phyloP scores from a whole-genome alignment of 202 grass and related monocot species.

The Carex sylvatica region DNA sequence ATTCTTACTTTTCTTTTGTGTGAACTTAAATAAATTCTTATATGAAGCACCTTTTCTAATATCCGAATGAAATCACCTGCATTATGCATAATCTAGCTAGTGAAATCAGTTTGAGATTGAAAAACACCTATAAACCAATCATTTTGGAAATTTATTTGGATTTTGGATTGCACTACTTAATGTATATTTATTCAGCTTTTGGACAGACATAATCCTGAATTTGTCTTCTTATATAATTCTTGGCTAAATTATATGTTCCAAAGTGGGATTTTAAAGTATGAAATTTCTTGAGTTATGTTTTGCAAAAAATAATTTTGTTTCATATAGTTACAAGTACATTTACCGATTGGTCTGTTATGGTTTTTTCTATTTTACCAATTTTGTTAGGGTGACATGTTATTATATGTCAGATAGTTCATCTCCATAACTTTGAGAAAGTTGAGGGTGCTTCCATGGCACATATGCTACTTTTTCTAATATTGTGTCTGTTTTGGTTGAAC shows the following conservation, averaged over 20 bases:
- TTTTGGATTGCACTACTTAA: background rate
- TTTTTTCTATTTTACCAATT: background rate
- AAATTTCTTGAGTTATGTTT: background rate
- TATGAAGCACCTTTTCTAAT: background rate
- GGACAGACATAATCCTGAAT: background rate
- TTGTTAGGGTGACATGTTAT: background rate
- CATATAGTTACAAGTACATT: background rate
- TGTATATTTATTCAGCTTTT: background rate
- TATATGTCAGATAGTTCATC: background rate
- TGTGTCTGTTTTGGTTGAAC: constrained; percentile 1
- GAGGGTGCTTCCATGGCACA: background rate
- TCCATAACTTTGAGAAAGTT: background rate
- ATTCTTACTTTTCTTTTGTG: background rate
- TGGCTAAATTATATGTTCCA: background rate
- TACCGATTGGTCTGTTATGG: background rate
- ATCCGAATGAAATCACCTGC: background rate
- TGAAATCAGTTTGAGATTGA: background rate
- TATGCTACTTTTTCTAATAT: background rate
- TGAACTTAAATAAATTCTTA: background rate
- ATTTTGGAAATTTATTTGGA: background rate
- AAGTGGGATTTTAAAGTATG: background rate
- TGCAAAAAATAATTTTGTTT: background rate
- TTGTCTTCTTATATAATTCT: background rate
- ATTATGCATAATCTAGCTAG: constrained; percentile 9
- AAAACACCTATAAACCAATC: background rate